Conservation (phyloP, 2,329 filamentous ascomycete genomes). For the Aureobasidium namibiae region DNA sequence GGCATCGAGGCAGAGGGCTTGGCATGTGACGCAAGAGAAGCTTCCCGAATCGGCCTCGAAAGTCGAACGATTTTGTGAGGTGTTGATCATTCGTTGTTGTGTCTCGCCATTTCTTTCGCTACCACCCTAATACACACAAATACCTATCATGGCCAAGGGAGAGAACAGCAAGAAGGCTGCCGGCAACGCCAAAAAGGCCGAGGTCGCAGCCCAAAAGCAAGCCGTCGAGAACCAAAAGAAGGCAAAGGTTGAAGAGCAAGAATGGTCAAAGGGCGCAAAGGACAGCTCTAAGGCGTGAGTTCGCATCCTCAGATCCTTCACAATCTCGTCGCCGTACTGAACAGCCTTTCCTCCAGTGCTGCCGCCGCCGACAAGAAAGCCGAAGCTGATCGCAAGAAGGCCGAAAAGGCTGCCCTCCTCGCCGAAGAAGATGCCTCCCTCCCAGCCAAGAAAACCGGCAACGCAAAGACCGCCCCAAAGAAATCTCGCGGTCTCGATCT, state of each 20-base stretch:
- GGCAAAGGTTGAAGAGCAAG: slow-evolving; percentile 58
- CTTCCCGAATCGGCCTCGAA: background rate
- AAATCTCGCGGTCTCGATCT: slow-evolving; percentile 61
- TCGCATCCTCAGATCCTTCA: background rate
- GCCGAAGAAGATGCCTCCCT: slow-evolving; percentile 71
- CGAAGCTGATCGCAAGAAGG: slow-evolving; percentile 79
- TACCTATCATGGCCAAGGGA: slow-evolving; percentile 61
- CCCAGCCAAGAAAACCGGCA: slow-evolving; percentile 56
- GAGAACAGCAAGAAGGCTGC: slow-evolving; percentile 84
- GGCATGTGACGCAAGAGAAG: slow-evolving; percentile 5
- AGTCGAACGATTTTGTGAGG: background rate
- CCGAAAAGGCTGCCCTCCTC: slow-evolving; percentile 75
- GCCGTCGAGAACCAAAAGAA: slow-evolving; percentile 60
- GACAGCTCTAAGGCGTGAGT: slow-evolving; percentile 76
- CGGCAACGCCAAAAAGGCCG: slow-evolving; percentile 88
- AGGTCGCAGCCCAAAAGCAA: slow-evolving; percentile 72
- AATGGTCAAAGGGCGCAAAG: slow-evolving; percentile 86
- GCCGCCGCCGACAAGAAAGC: slow-evolving; percentile 76
- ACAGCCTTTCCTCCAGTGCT: slow-evolving; percentile 53
- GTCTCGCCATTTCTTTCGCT: background rate
- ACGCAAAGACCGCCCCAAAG: slow-evolving; percentile 56
- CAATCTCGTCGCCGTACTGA: background rate
- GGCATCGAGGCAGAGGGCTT: background rate
- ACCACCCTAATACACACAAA: background rate
- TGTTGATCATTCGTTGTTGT: background rate